Conservation (phyloP, 2,329 filamentous ascomycete genomes). For the Ceratocystis eucalypticola region DNA sequence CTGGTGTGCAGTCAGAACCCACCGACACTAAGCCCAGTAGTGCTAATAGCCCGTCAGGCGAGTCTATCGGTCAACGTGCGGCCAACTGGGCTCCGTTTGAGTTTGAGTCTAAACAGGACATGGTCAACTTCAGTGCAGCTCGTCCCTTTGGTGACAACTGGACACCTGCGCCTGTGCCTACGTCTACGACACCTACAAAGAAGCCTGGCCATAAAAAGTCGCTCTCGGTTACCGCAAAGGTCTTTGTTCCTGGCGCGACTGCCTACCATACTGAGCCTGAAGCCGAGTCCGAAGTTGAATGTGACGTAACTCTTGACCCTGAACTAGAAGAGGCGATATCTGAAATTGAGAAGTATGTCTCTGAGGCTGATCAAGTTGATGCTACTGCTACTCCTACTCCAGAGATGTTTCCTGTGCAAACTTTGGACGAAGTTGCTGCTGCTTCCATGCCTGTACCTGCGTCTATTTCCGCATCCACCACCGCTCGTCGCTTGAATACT, state of each 20-base stretch:
- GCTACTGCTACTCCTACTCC: slow-evolving; percentile 19
- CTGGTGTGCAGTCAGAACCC: slow-evolving; percentile 39
- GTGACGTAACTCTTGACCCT: slow-evolving; percentile 20
- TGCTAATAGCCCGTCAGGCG: slow-evolving; percentile 39
- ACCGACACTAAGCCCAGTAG: slow-evolving; percentile 40
- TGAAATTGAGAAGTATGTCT: background rate
- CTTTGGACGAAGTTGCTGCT: background rate
- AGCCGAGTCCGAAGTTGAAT: slow-evolving; percentile 21
- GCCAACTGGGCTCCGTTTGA: slow-evolving; percentile 48
- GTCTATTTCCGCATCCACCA: background rate
- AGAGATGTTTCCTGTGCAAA: slow-evolving; percentile 18
- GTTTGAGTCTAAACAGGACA: slow-evolving; percentile 37
- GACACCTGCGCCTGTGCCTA: slow-evolving; percentile 26
- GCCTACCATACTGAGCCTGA: slow-evolving; percentile 23
- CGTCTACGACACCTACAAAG: background rate
- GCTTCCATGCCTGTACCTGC: slow-evolving; percentile 19
- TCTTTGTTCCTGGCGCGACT: slow-evolving; percentile 44
- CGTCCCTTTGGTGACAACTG: slow-evolving; percentile 38
- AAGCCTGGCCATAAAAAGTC: slow-evolving; percentile 33
- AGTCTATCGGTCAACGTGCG: slow-evolving; percentile 37
- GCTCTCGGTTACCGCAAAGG: slow-evolving; percentile 56
- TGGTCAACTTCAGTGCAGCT: slow-evolving; percentile 39
- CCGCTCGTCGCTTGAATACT: slow-evolving; percentile 21
- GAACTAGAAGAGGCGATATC: slow-evolving; percentile 6
- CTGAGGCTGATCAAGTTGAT: slow-evolving; percentile 8